phyloP scores from a whole-genome alignment of 192 early-diverging fungal species.

The Umbelopsis vinacea region DNA sequence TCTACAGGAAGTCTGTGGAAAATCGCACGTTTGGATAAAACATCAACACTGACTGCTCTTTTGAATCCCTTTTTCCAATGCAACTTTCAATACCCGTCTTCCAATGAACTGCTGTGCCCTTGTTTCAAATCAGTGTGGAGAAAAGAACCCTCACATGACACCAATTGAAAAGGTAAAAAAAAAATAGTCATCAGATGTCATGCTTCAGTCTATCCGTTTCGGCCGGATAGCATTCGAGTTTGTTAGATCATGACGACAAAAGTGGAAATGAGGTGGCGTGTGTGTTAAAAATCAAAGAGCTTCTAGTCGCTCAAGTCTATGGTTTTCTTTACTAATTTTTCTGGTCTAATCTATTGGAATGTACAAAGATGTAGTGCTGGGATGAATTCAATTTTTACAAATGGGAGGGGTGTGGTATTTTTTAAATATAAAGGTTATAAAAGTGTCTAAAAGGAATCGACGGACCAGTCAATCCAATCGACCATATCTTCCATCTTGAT shows the following conservation, averaged over 20 bases:
- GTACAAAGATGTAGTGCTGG: neutral
- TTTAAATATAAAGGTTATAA: neutral
- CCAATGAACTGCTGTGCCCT: too few relatives aligned
- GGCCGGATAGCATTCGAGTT: too few relatives aligned
- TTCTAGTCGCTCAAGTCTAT: neutral
- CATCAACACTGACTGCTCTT: conserved; percentile 6
- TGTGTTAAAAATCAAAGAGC: neutral
- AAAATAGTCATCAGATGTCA: too few relatives aligned
- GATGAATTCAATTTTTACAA: neutral
- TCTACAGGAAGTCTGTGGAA: too few relatives aligned
- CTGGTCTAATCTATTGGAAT: neutral
- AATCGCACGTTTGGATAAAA: too few relatives aligned
- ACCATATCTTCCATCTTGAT: neutral
- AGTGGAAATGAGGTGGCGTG: neutral
- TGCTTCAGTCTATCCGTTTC: too few relatives aligned
- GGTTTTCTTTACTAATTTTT: neutral
- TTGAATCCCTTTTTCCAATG: neutral
- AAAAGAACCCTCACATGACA: too few relatives aligned
- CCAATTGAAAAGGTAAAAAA: too few relatives aligned
- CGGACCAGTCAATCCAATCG: conserved; percentile 15
- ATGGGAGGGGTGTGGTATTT: neutral
- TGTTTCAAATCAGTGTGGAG: too few relatives aligned
- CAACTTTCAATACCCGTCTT: neutral
- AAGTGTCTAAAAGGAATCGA: neutral
- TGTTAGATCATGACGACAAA: too few relatives aligned